A percentile compares a stretch with the other conserved stretches of the same genome.
These are phyloP conservation scores for Fraxinus dipetala DNA, from an alignment of 305 asterid species.

Conservation along the genomic window DNA sequence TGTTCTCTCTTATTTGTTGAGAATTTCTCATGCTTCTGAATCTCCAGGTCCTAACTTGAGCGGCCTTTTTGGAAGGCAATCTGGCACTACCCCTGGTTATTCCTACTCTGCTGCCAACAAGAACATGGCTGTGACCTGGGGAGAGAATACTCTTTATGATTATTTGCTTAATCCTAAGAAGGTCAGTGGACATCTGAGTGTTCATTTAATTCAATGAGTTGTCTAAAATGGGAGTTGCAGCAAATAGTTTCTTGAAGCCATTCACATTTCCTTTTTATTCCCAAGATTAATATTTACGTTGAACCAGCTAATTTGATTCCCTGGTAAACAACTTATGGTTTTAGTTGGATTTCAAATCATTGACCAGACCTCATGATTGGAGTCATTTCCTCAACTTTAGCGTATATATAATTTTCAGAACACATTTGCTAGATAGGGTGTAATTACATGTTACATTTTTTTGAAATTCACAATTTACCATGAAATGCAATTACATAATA, in stretches of 20 bases:
- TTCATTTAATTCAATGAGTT: not conserved
- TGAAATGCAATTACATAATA: too few relatives aligned
- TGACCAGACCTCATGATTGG: not conserved
- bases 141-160: constrained; percentile 72
- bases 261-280: not conserved
- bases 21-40: not conserved
- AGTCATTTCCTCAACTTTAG: not conserved
- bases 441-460: not conserved
- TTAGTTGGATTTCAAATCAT: not conserved
- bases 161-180: constrained; percentile 93
- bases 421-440: not conserved
- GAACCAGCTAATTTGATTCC: not conserved
- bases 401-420: not conserved
- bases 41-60: constrained; percentile 81
- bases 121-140: constrained; percentile 85
- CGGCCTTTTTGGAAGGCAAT: constrained; percentile 88
- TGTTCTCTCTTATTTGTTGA: not conserved
- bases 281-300: not conserved
- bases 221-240: not conserved
- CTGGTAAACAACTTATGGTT: not conserved
- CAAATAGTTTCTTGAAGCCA: not conserved
- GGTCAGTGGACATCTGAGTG: constrained; percentile 34
- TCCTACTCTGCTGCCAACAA: constrained; percentile 92
- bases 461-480: not conserved
- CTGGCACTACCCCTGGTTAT: constrained; percentile 87